phyloP scores from a whole-genome alignment of 805 yeast species.

The Candida yuanshanica region DNA sequence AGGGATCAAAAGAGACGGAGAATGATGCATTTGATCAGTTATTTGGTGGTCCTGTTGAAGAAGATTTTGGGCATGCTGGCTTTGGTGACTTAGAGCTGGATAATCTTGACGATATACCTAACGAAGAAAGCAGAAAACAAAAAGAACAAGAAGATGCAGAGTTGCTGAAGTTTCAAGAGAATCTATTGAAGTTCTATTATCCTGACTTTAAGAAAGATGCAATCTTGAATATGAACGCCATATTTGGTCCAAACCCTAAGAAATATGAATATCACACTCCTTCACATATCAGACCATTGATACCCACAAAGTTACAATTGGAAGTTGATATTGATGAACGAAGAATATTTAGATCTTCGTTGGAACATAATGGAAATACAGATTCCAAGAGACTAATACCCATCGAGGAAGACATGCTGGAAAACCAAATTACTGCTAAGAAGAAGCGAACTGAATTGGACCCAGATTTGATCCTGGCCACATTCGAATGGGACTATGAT shows the following conservation, averaged over 20 bases:
- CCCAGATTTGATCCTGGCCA: slow-evolving; percentile 56
- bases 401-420: slow-evolving; percentile 13
- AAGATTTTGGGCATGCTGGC: slow-evolving; percentile 13
- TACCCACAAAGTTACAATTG: slow-evolving; percentile 54
- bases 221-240: slow-evolving; percentile 56
- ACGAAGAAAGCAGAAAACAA: slow-evolving; percentile 1
- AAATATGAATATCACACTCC: slow-evolving; percentile 43
- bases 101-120: background rate
- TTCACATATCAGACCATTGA: slow-evolving; percentile 24
- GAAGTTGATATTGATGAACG: slow-evolving; percentile 62
- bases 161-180: slow-evolving; percentile 24
- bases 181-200: slow-evolving; percentile 42
- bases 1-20: slow-evolving; percentile 3
- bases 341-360: slow-evolving; percentile 39
- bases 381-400: slow-evolving; percentile 13
- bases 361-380: slow-evolving; percentile 9
- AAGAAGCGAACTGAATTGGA: slow-evolving; percentile 18
- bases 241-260: slow-evolving; percentile 60
- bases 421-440: slow-evolving; percentile 10
- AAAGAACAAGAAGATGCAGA: slow-evolving; percentile 19
- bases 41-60: slow-evolving; percentile 26
- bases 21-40: slow-evolving; percentile 22
- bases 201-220: slow-evolving; percentile 56
- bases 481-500: slow-evolving; percentile 77
- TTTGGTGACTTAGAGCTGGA: slow-evolving; percentile 15